Evolutionary conservation across 164 flowering plant genomes (phyloP).

Genomic region (Buxus sempervirens): DNA sequence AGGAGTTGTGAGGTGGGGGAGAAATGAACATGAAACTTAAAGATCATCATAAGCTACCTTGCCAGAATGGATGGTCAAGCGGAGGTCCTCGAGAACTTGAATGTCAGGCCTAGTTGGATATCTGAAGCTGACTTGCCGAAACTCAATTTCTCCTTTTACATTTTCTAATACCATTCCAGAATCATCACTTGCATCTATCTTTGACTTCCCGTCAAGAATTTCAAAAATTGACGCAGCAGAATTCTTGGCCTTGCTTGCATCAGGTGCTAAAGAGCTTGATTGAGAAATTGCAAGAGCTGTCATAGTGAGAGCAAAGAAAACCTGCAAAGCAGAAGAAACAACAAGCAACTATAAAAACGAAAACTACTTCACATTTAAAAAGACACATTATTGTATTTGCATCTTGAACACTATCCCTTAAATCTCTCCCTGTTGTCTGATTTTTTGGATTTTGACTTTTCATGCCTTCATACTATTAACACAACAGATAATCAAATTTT

Average conservation of each 20-base stretch:
- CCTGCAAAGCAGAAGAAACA: constrained; percentile 11
- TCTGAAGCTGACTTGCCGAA: constrained; percentile 23
- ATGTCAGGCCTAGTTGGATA: constrained; percentile 28
- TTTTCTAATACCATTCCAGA: constrained; percentile 17
- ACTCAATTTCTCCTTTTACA: constrained; percentile 24
- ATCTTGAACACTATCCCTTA: too few species aligned
- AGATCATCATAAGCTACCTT: constrained; percentile 9
- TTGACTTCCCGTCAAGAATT: constrained; percentile 24
- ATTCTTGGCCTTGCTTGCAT: constrained; percentile 23
- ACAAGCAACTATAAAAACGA: too few species aligned
- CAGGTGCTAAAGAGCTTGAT: constrained; percentile 25
- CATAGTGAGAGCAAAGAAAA: constrained; percentile 24
- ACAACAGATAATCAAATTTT: too few species aligned
- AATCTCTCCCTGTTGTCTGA: too few species aligned
- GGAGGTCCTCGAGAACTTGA: constrained; percentile 19
- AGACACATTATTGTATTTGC: too few species aligned
- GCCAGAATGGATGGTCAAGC: constrained; percentile 18
- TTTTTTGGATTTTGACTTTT: too few species aligned
- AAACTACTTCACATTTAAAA: too few species aligned
- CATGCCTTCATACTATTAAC: too few species aligned
- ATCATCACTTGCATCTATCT: constrained; percentile 20
- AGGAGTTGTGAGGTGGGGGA: not conserved
- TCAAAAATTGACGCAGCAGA: constrained; percentile 22
- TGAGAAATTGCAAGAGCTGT: constrained; percentile 20
- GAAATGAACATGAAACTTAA: not conserved